Base-by-base conservation (phyloP, 1,284 basidiomycete species). In the Apiotrichum siamense region DNA sequence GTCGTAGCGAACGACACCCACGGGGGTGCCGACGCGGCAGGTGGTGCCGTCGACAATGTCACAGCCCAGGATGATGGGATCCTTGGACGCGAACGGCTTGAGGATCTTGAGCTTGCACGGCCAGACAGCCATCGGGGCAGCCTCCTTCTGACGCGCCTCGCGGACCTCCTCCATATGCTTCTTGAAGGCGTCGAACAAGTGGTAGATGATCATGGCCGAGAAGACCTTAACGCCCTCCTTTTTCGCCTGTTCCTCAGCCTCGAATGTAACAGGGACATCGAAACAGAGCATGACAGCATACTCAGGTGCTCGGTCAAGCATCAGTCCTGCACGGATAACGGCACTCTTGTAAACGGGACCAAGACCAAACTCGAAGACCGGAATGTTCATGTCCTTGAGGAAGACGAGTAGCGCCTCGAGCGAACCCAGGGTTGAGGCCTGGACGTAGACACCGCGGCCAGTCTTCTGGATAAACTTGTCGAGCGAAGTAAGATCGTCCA, bases 281-380 rank as follows among this genome's bases (percentile, higher is more conserved):
- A 99, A 99, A 67, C 90, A 94, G 52, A 99, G 82, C 59, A 98
- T 88, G 69, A 89, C 88, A 2, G 94, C 92, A 42, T 96, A 81
- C 72, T 98, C 96, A 69, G 90, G 91, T 11, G 92, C 91, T 70
- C 87, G 92, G 75, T 98, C 94, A 64, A 98, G 76, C 92, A 98
- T 97, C 11, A 88, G 88, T 25, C 87, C 85, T 35, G 88, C 79
- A 50, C 92, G 87, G 84, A 96, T 92, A 53, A 98, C 82, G 65
- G 97, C 92, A 72, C 84, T 89, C 79, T 93, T 96, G 78, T 93
- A 89, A 12, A 99, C 89, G 15, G 96, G 94, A 10, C 96, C 96
- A 55, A 99, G 97, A 74, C 96, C 97, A 77, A 98, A 96, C 38
- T 90, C 91, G 35, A 88, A 90, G 3, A 97, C 91, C 3, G 96